A percentile compares a stretch with the other conserved stretches of the same genome.
Conservation (phyloP, 1,284 basidiomycete genomes). For the Rugosomyces carneus region DNA sequence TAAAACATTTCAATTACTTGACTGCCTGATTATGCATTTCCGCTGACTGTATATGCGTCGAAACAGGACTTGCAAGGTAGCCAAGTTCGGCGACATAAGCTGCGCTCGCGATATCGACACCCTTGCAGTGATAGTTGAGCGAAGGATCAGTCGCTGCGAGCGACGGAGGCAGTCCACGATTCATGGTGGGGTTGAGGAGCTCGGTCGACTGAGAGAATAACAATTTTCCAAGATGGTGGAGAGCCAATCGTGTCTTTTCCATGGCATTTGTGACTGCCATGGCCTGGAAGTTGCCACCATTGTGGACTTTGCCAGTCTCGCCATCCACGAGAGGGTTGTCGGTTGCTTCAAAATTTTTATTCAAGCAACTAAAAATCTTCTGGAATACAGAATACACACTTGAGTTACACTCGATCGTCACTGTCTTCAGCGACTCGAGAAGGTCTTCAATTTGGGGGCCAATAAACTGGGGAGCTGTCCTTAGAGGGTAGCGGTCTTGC, state of each 20-base stretch:
- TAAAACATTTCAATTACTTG: slow-evolving; percentile 47
- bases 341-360: slow-evolving; percentile 35
- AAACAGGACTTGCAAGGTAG: slow-evolving; percentile 78
- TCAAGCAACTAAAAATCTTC: background rate
- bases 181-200: slow-evolving; percentile 76
- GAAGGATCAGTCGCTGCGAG: slow-evolving; percentile 78
- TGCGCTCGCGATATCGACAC: slow-evolving; percentile 79
- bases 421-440: slow-evolving; percentile 53
- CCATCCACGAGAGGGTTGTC: slow-evolving; percentile 73
- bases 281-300: slow-evolving; percentile 81
- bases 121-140: slow-evolving; percentile 81
- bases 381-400: slow-evolving; percentile 56
- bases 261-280: slow-evolving; percentile 85
- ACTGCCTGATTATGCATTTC: slow-evolving; percentile 88
- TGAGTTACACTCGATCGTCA: slow-evolving; percentile 80
- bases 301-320: slow-evolving; percentile 60
- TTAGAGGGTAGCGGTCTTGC: slow-evolving; percentile 80
- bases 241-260: slow-evolving; percentile 79
- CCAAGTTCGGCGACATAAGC: slow-evolving; percentile 81
- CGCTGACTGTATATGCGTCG: slow-evolving; percentile 78
- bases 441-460: slow-evolving; percentile 85
- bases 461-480: slow-evolving; percentile 81
- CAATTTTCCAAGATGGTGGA: slow-evolving; percentile 80
- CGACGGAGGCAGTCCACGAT: slow-evolving; percentile 76
- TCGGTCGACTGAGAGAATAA: slow-evolving; percentile 83